Base-by-base conservation (phyloP, 345 rosid genomes). In the Pugionium cornutum region DNA sequence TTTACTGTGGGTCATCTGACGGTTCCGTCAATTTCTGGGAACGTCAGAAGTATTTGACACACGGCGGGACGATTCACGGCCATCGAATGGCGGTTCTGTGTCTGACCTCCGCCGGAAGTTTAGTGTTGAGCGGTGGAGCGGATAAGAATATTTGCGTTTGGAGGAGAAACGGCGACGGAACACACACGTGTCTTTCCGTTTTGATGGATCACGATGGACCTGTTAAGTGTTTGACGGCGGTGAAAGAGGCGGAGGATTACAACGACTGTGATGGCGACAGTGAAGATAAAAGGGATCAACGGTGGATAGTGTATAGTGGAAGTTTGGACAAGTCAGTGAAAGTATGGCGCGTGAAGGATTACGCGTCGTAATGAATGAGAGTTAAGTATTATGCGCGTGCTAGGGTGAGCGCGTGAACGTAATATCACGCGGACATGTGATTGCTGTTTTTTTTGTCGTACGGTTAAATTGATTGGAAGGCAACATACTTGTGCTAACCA, bases 201-300 rank as follows among this genome's bases (percentile, higher is more conserved):
- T 72, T 92, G 62, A 79, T 82, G 1, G 96, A 94, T 26, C 98
- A 92, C 34, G 74, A 80, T 1, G 97, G 96, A 2, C 97, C 98
- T 2, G 84, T 92, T 1, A 89, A 88, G 54, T 92, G 96, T 68
- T 52, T 92, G 5, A 79, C 94, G 52, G 84, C 86, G 8, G 83
- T 67, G n/a, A 78, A 75, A 43, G 81, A 83, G 50, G 68, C 46
- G 0, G 82, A 37, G 1, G 34, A 51, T 0, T 34, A 53, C 2
- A 8, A 2, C 10, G 41, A 37, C 53, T 9, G n/a, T 4, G 39
- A 33, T n/a, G 66, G 51, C 29, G 35, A 59, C 4, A 39, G 42
- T 0, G 64, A 39, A 40, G 75, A 58, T 7, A 41, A 73, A 7
- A 42, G 40, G 0, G 82, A 89, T 39, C 78, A 62, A 10, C 72